Base-by-base conservation (phyloP, 2,329 filamentous ascomycete species). In the Penicillium sp. region DNA sequence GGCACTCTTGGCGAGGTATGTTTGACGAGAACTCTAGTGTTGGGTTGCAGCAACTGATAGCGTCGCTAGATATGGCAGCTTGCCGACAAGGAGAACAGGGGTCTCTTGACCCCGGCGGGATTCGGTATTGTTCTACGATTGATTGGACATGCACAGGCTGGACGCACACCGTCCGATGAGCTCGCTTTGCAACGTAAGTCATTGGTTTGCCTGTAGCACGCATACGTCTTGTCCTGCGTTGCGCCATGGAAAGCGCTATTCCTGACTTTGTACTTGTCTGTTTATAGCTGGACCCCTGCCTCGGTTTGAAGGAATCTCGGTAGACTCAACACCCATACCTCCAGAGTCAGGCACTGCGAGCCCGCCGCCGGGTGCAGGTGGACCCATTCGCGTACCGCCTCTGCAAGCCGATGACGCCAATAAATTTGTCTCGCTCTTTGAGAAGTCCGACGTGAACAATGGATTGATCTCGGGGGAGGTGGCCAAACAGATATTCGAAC, bases 401-500 rank as follows among this genome's bases (percentile, higher is more conserved):
- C 70, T 98, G 61, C 84, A 83, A 2, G 80, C 87, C 9, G 88
- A 93, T 44, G 95, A 95, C 70, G 85, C 89, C 30, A 76, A 80
- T 31, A 90, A 95, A 63, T 98, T 95, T 69, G 77, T 84, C 8
- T 72, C 76, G n/a, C 69, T 98, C 28, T 98, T 96, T 60, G 89
- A 95, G 61, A 84, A 88, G 55, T 94, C 93, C 36, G 81, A 81
- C 13, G 77, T 87, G 11, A 78, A 84, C 48, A 80, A 80, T 63
- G 86, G 83, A 14, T 69, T 89, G 40, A 76, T 98, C 6, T 80
- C 87, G 15, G 79, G 87, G 34, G 87, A 94, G 50, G 80, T 82
- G 48, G 90, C 92, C 29, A 94, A 92, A 65, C 79, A 84, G 52
- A 96, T 98, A 47, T 98, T 98, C 56, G 90, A 96, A 64, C 87